A percentile compares a stretch with the other conserved stretches of the same genome.
Conservation (phyloP, 2,329 filamentous ascomycete genomes). For the Verticillium albo-atrum region DNA sequence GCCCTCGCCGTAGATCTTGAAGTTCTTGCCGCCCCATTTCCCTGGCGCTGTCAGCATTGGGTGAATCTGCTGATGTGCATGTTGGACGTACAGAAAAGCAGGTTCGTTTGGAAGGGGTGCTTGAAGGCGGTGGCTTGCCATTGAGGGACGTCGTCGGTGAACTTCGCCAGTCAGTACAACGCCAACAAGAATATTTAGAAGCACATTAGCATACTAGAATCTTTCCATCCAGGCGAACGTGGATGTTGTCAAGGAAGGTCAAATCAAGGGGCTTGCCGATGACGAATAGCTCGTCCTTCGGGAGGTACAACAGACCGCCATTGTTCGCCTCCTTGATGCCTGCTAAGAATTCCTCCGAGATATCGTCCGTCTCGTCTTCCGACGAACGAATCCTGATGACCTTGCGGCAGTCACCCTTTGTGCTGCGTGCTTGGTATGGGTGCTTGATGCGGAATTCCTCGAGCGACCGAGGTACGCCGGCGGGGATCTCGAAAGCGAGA, state of each 20-base stretch:
- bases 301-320: constrained; percentile 55
- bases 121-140: constrained; percentile 36
- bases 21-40: constrained; percentile 58
- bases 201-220: background rate
- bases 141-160: constrained; percentile 37
- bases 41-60: background rate
- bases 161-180: constrained; percentile 10
- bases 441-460: constrained; percentile 33
- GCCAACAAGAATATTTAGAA: background rate
- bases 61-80: background rate
- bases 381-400: constrained; percentile 8
- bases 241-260: constrained; percentile 56
- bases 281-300: constrained; percentile 49
- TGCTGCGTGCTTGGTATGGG: constrained; percentile 37
- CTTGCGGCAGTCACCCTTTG: constrained; percentile 6
- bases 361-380: constrained; percentile 38
- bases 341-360: constrained; percentile 33
- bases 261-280: constrained; percentile 60
- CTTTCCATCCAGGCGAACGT: constrained; percentile 41
- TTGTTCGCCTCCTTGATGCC: constrained; percentile 41
- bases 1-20: constrained; percentile 55
- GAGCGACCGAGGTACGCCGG: constrained; percentile 18
- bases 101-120: constrained; percentile 42
- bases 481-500: constrained; percentile 7
- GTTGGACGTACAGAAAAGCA: constrained; percentile 45